Base-by-base conservation (phyloP, 805 yeast genomes). In the Maudiozyma serrabonitensis region DNA sequence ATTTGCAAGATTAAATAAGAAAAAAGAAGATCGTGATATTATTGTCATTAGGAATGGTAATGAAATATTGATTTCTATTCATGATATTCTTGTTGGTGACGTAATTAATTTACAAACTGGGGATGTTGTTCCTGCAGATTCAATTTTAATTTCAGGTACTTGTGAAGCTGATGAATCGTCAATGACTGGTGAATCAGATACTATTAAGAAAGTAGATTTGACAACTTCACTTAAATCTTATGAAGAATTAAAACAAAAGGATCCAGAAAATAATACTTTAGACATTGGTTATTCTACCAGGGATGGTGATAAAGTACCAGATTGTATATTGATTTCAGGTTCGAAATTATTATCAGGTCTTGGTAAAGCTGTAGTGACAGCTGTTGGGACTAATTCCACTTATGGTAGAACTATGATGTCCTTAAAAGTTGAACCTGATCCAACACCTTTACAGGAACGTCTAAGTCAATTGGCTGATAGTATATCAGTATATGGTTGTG, bases 91-190 rank as follows among this genome's bases (percentile, higher is more conserved):
- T 34, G 97, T 87, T 21, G 99, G 99, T 41, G 99, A 93, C 63
- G 56, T 93, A 4, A 69, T 91, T 23, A 71, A 74, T 45, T 69
- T 93, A 43, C 95, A 89, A 65, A 95, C 98, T 2, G 99, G 99
- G 54, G 99, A 93, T 60, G 81, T 93, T 49, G 71, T 91, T 1
- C 95, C 98, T 0, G 93, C 91, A 0, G 99, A 93, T 67, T 81
- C 87, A 32, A 71, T 93, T 4, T 65, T 91, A 52, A 70, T 89
- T 11, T 64, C 71, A 9, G 96, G 97, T 6, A 78, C 75, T 42
- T 76, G 93, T 52, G 91, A 87, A 57, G 84, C 91, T 64, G 99
- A 93, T 64, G 99, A 93, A 70, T 80, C 90, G 39, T 81, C 95
- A 0, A 76, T 91, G 35, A 91, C 98, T 3, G 99, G 99, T 58